Evolutionary conservation across 768 basidiomycete species (phyloP).

Genomic region (Kwoniella shandongensis): DNA sequence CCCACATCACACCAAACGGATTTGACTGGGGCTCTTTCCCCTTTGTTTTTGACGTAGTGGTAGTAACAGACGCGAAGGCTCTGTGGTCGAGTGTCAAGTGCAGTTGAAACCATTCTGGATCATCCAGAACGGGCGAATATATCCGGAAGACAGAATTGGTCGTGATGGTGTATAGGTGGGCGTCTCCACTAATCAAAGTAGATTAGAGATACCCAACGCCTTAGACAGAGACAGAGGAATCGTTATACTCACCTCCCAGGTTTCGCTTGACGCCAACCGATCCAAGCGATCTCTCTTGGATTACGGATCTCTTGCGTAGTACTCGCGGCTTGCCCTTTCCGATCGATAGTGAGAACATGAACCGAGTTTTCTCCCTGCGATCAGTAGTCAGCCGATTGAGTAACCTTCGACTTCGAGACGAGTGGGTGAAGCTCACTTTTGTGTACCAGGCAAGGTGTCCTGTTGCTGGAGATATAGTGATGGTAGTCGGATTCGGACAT

Average conservation of each 20-base stretch:
- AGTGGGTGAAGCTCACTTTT: constrained; percentile 8
- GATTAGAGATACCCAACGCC: too few species aligned
- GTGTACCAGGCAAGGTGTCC: constrained; percentile 40
- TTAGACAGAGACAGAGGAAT: too few species aligned
- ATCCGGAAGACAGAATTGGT: constrained; percentile 78
- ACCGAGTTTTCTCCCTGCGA: constrained; percentile 23
- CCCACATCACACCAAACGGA: constrained; percentile 55
- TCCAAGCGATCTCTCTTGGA: constrained; percentile 40
- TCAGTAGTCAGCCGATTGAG: too few species aligned
- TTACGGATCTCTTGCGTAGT: constrained; percentile 42
- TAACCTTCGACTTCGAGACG: too few species aligned
- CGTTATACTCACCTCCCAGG: constrained; percentile 20
- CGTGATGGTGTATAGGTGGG: constrained; percentile 72
- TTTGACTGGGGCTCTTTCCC: constrained; percentile 19
- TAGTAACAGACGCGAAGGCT: constrained; percentile 61
- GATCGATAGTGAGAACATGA: constrained; percentile 29
- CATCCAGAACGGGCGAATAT: constrained; percentile 83
- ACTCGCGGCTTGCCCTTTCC: constrained; percentile 24
- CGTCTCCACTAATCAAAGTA: constrained; percentile 37
- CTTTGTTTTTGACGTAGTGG: constrained; percentile 47
- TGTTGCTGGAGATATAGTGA: constrained; percentile 26
- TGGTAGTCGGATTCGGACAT: constrained; percentile 18
- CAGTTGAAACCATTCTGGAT: constrained; percentile 77
- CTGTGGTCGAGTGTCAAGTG: constrained; percentile 74
- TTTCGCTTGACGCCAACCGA: constrained; percentile 41